Evolutionary conservation across 2,329 filamentous ascomycete species (phyloP), one percentile per base, ranked within the genome.

Genomic region (Pseudogymnoascus sp.): DNA sequence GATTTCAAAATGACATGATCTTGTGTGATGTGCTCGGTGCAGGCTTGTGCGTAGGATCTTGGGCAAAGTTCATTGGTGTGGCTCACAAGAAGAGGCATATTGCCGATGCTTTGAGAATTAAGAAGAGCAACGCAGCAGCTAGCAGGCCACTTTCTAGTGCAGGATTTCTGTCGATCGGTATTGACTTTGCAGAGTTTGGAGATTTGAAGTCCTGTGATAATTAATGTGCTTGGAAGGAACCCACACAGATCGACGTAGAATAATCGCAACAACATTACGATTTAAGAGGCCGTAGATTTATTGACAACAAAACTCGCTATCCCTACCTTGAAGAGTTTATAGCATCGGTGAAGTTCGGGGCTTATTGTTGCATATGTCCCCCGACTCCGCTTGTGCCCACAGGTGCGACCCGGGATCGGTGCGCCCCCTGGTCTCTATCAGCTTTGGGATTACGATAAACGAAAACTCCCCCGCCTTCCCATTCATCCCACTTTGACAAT

Each of bases 1-100:
- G 37, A 58, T 57, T 59, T 60, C 59, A 60, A 59, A 59, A 34
- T 52, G 45, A 52, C 45, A 57, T 58, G 58, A 48, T 19, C 13
- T n/a, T 28, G 12, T 60, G 33, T 60, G 33, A 35, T 38, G 23
- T 58, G 35, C 34, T 58, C 41, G 30, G 59, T 34, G 9, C 9
- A 52, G 26, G 26, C 8, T 52, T 52, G 41, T 52, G 41, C 13
- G 23, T 18, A 7, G 8, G 9, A n/a, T 30, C 23, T 12, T n/a
- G 5, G 41, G 26, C 2, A 15, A 19, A 13, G 15, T 15, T 15
- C 3, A 30, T 15, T 30, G 15, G 26, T 30, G 9, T 30, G 45
- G 26, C 15, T 15, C 21, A 15, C 9, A 12, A 33, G 3, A 18
- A 19, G 45, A 30, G 45, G 9, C 23, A 52, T n/a, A 19, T 30